Evolutionary conservation across 768 basidiomycete species (phyloP).

Genomic region (Pleurotus pulmonarius): DNA sequence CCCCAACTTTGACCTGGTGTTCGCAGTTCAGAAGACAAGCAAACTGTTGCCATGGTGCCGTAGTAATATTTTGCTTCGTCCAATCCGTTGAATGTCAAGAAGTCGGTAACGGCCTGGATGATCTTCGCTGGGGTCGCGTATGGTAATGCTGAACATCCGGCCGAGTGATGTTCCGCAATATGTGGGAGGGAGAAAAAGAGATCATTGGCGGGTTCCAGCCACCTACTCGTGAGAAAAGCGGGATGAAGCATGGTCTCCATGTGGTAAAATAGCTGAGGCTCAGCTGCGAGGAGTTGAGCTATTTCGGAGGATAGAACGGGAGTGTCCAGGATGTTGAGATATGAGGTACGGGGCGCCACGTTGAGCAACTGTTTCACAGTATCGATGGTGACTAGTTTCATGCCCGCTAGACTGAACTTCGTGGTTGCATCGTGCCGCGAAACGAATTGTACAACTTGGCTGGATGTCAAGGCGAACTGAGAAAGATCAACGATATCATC

Average conservation of each 20-base stretch:
- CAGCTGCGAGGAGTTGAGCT: background rate
- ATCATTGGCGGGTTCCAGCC: background rate
- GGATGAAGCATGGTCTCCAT: background rate
- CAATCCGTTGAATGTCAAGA: background rate
- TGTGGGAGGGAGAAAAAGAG: background rate
- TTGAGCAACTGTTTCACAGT: background rate
- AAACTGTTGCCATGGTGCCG: background rate
- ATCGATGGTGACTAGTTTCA: background rate
- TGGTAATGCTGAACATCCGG: too few relatives aligned
- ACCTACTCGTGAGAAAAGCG: background rate
- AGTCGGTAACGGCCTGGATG: background rate
- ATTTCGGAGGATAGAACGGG: background rate
- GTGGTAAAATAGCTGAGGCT: background rate
- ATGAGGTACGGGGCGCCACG: background rate
- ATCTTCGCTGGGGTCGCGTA: too few relatives aligned
- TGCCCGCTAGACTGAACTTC: background rate
- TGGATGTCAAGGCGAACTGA: background rate
- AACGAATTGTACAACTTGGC: background rate
- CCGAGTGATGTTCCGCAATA: background rate
- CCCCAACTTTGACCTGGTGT: background rate
- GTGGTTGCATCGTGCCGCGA: background rate
- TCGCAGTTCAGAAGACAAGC: background rate
- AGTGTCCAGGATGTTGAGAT: background rate
- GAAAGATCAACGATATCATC: background rate
- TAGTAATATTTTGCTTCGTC: background rate